Conservation (phyloP, 2,329 filamentous ascomycete species). For the Claviceps spartinae region DNA sequence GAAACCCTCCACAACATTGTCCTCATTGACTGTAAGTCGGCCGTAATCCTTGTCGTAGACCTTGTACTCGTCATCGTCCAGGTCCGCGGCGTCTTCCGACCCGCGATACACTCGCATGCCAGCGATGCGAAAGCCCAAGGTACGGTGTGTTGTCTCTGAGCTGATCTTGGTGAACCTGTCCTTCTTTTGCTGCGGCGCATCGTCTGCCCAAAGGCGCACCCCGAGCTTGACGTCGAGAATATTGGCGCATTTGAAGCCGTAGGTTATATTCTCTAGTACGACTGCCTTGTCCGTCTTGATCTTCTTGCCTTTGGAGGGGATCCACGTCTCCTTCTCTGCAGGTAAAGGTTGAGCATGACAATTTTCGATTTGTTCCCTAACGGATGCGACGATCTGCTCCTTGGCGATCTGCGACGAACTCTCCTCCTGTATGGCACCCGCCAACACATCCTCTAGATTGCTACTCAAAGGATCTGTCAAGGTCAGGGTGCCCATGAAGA, state of each 20-base stretch:
- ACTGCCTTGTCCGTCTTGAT: slow-evolving; percentile 71
- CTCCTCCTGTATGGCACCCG: slow-evolving; percentile 27
- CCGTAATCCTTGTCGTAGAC: slow-evolving; percentile 53
- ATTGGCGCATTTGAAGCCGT: slow-evolving; percentile 72
- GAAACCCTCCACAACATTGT: slow-evolving; percentile 41
- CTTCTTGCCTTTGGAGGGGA: slow-evolving; percentile 36
- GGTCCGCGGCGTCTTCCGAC: slow-evolving; percentile 33
- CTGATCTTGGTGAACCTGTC: slow-evolving; percentile 46
- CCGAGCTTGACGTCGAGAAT: slow-evolving; percentile 92
- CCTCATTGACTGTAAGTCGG: slow-evolving; percentile 34
- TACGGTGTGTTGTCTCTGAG: slow-evolving; percentile 43
- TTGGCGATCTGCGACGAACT: slow-evolving; percentile 20
- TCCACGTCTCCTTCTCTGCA: slow-evolving; percentile 23
- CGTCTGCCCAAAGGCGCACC: slow-evolving; percentile 70
- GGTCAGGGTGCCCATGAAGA: slow-evolving; percentile 66
- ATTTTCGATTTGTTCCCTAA: slow-evolving; percentile 19
- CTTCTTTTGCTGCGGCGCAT: slow-evolving; percentile 46
- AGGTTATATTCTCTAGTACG: slow-evolving; percentile 72
- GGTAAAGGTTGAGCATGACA: slow-evolving; percentile 6
- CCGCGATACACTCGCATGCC: slow-evolving; percentile 53
- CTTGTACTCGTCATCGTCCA: slow-evolving; percentile 41
- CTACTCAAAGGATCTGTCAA: slow-evolving; percentile 44
- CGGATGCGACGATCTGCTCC: slow-evolving; percentile 20
- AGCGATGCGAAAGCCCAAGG: slow-evolving; percentile 48
- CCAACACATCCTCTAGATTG: slow-evolving; percentile 33